Conservation (phyloP, 75 land plant genomes). For the Isoetes taiwanensis region DNA sequence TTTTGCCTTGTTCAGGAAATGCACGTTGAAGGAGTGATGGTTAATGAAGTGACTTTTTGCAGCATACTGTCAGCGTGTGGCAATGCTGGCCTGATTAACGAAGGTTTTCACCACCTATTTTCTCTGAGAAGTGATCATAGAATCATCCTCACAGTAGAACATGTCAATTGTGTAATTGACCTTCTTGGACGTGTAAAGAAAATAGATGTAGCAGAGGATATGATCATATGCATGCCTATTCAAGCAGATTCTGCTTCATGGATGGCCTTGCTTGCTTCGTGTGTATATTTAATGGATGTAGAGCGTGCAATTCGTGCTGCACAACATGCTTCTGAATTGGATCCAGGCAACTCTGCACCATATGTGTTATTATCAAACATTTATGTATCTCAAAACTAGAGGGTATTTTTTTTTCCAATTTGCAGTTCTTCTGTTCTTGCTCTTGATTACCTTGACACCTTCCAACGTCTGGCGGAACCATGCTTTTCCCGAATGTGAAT, state of each 20-base stretch:
- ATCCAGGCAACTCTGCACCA: constrained; percentile 34
- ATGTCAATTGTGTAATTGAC: constrained; percentile 2
- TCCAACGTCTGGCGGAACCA: no score
- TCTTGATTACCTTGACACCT: no score
- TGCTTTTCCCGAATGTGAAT: no score
- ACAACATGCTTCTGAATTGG: constrained; percentile 19
- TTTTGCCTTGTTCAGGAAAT: not conserved
- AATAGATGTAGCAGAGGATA: not conserved
- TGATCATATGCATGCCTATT: not conserved
- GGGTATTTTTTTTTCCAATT: no score
- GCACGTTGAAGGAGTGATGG: not conserved
- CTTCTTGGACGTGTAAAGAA: not conserved
- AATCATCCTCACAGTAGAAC: not conserved
- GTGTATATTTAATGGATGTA: not conserved
- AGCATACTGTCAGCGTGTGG: not conserved
- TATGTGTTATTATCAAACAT: constrained; percentile 47
- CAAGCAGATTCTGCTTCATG: not conserved
- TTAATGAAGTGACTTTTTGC: not conserved
- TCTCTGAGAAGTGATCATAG: not conserved
- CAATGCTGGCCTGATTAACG: constrained; percentile 7
- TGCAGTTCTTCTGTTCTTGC: no score
- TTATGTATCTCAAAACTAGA: constrained; percentile 31
- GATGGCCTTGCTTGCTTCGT: constrained; percentile 1
- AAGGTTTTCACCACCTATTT: not conserved
- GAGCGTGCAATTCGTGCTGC: constrained; percentile 29